Evolutionary conservation across 1,139 yeast species (phyloP).

Genomic region (Meyerozyma sp.): DNA sequence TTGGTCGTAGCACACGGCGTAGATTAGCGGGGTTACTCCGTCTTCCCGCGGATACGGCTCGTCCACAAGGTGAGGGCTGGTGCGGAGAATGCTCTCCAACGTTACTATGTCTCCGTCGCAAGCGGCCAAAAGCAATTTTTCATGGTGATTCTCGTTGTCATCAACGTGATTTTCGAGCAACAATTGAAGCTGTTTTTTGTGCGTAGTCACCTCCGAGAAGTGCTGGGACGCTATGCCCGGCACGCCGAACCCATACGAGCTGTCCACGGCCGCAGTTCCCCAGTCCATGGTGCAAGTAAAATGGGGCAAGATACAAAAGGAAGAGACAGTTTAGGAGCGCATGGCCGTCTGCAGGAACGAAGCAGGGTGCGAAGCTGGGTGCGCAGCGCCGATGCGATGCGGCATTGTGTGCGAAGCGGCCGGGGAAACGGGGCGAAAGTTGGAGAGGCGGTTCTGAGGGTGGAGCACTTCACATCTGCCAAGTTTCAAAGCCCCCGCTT

Average conservation of each 20-base stretch:
- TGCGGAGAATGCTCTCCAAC: conserved; percentile 30
- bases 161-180: conserved; percentile 11
- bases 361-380: no score
- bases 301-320: background rate
- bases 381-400: no score
- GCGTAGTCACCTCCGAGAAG: background rate
- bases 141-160: conserved; percentile 6
- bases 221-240: background rate
- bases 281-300: background rate
- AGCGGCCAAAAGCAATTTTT: conserved; percentile 41
- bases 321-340: background rate
- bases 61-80: conserved; percentile 27
- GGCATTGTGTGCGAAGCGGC: no score
- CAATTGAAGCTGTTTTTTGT: conserved; percentile 27
- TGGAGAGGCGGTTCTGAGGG: no score
- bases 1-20: conserved; percentile 48
- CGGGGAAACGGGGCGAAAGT: no score
- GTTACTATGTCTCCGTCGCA: conserved; percentile 48
- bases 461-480: no score
- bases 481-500: no score
- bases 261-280: background rate
- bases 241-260: background rate
- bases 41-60: conserved; percentile 26
- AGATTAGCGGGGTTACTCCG: conserved; percentile 49
- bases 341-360: background rate